Conservation (phyloP, 192 early-diverging fungal genomes). For the Endogone sp. region DNA sequence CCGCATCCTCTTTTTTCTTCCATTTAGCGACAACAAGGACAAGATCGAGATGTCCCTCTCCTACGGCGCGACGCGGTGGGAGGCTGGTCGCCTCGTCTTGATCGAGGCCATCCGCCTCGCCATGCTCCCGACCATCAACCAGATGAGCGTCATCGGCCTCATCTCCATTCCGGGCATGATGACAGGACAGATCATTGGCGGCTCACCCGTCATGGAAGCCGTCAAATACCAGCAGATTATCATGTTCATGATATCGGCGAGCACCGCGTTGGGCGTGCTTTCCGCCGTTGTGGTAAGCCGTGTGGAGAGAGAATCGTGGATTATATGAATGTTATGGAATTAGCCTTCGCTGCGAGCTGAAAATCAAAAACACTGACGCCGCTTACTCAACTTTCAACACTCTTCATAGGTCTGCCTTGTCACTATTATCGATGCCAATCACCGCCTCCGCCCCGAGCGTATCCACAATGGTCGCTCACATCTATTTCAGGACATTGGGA, state of each 20-base stretch:
- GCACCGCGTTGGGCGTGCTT: constrained; percentile 61
- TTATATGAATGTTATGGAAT: neutral
- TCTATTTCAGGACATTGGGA: neutral
- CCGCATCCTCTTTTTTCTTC: neutral
- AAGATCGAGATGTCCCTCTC: constrained; percentile 51
- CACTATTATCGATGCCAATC: neutral
- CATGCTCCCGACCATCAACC: constrained; percentile 76
- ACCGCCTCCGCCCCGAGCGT: neutral
- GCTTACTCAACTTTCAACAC: neutral
- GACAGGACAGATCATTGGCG: constrained; percentile 87
- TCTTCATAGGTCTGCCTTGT: neutral
- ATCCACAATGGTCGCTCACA: neutral
- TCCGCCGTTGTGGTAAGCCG: constrained; percentile 42
- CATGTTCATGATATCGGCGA: constrained; percentile 81
- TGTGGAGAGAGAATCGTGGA: neutral
- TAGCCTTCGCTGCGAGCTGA: neutral
- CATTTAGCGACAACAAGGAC: constrained; percentile 38
- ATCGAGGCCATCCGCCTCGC: constrained; percentile 68
- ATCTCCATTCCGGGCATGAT: constrained; percentile 88
- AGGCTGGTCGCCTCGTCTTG: constrained; percentile 70
- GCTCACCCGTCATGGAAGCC: constrained; percentile 72
- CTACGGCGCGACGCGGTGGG: constrained; percentile 80
- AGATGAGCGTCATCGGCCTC: constrained; percentile 78
- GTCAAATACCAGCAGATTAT: constrained; percentile 83
- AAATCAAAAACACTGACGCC: neutral